Conservation (phyloP, 495 filamentous ascomycete genomes). For the Recurvomyces mirabilis region DNA sequence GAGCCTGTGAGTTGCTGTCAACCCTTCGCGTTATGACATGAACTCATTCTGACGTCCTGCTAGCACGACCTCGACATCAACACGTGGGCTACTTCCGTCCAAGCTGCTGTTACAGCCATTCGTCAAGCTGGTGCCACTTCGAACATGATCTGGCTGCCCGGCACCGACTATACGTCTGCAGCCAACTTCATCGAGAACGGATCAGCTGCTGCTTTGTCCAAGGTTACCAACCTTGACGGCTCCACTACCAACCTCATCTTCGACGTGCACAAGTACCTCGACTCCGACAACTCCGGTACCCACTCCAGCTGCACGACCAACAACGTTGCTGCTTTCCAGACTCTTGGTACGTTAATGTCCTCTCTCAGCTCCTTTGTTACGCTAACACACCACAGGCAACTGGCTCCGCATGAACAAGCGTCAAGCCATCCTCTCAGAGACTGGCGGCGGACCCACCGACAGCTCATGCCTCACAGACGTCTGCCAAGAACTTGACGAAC, state of each 20-base stretch:
- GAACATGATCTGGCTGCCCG: conserved; percentile 42
- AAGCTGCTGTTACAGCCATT: conserved; percentile 49
- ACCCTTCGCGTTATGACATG: conserved; percentile 8
- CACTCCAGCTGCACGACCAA: conserved; percentile 43
- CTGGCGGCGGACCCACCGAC: conserved; percentile 40
- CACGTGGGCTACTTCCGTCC: conserved; percentile 42
- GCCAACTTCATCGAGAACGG: conserved; percentile 36
- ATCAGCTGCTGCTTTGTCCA: conserved; percentile 37
- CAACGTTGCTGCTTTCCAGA: conserved; percentile 27
- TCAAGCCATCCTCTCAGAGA: conserved; percentile 44
- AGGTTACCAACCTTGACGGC: conserved; percentile 45
- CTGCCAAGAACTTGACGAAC: conserved; percentile 36
- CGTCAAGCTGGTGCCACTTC: conserved; percentile 42
- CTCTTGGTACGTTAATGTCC: no score
- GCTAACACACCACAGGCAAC: no score
- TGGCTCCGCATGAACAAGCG: conserved; percentile 38
- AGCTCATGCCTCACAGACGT: conserved; percentile 31
- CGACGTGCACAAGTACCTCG: conserved; percentile 44
- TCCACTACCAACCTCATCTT: conserved; percentile 43
- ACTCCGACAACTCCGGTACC: conserved; percentile 45
- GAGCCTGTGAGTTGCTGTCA: conserved; percentile 34
- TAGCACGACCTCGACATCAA: conserved; percentile 35
- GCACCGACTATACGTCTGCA: conserved; percentile 40
- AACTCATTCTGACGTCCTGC: neutral
- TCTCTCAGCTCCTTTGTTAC: no score